Base-by-base conservation (phyloP, 768 basidiomycete species). In the Boletus sp. region DNA sequence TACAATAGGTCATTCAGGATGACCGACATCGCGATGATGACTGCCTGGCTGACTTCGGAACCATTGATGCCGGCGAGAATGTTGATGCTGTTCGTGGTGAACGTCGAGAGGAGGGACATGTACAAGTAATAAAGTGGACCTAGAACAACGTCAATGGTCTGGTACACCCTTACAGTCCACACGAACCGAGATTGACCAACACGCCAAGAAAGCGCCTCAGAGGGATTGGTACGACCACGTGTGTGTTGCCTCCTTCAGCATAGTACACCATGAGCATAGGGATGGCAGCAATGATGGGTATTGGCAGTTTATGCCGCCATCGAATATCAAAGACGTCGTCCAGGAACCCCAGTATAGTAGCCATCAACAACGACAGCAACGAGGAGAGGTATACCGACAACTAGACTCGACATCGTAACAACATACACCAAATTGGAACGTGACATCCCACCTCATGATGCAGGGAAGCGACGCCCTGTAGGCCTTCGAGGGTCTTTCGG, bases 251-350 rank as follows among this genome's bases (percentile, higher is more conserved):
- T 10, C 83, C 82, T 63, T 96, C 96, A 2, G 97, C 93, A 70
- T 90, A 96, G 72, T 98, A 99, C 9, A 98, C 96, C 75, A 98
- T 87, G 25, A 99, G 78, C 19, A 98, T 80, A 3, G 97, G 97
- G 15, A 99, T 90, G 21, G 91, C 90, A 0, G 93, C 96, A 57
- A 99, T 90, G 66, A 99, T 83, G 0, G 97, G 97, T 50, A 99
- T 95, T 0, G 97, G 97, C 13, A 99, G 74, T 70, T 99, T 99
- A 73, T 98, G 93, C 53, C 97, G 75, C 97, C 97, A 99, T 17
- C 97, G 85, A 60, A 99, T 98, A 69, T 99, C 97, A 62, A 98
- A 99, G 5, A 98, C 82, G 70, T 99, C 97, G 64, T 99, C 97
- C 42, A 98, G 77, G 68, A 99, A 96, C 32, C 97, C 97, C 8